Percentiles rank a stretch among this genome's conserved stretches.
Evolutionary conservation across 768 basidiomycete species (phyloP).

Genomic region (Boletus fagicola): DNA sequence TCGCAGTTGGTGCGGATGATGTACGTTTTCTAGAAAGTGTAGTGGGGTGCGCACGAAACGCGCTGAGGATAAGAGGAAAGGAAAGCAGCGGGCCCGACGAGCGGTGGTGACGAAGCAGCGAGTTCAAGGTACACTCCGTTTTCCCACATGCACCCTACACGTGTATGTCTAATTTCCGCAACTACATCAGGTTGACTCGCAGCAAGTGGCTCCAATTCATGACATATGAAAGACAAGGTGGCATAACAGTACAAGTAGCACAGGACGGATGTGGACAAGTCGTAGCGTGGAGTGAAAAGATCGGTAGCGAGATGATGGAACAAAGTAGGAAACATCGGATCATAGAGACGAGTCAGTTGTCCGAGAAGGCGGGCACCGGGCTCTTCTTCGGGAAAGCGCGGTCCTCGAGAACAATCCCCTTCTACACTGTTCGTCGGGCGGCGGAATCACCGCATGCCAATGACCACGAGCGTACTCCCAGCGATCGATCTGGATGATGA

Average conservation of each 20-base stretch:
- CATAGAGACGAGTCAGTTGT: background rate
- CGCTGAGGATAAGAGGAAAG: background rate
- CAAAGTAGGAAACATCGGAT: background rate
- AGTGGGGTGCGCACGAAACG: background rate
- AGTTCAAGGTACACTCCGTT: background rate
- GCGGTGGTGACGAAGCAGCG: background rate
- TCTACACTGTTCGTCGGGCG: constrained; percentile 44
- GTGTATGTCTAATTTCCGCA: constrained; percentile 17
- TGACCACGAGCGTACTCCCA: constrained; percentile 55
- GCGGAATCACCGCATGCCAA: constrained; percentile 51
- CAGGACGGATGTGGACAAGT: background rate
- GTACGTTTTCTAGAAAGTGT: background rate
- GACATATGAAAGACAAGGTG: background rate
- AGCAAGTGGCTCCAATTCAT: background rate
- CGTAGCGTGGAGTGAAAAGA: background rate
- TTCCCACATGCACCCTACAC: constrained; percentile 19
- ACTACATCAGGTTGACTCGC: constrained; percentile 7
- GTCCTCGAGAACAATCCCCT: constrained; percentile 43
- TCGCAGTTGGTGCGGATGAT: background rate
- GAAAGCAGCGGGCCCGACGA: background rate
- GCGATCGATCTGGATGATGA: constrained; percentile 31
- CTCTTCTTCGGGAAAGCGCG: background rate
- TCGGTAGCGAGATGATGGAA: background rate
- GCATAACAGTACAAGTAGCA: background rate
- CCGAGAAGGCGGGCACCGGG: background rate